Percentiles rank a stretch among this genome's conserved stretches.
Evolutionary conservation across 805 yeast species (phyloP).

Genomic region (Wickerhamomyces canadensis): DNA sequence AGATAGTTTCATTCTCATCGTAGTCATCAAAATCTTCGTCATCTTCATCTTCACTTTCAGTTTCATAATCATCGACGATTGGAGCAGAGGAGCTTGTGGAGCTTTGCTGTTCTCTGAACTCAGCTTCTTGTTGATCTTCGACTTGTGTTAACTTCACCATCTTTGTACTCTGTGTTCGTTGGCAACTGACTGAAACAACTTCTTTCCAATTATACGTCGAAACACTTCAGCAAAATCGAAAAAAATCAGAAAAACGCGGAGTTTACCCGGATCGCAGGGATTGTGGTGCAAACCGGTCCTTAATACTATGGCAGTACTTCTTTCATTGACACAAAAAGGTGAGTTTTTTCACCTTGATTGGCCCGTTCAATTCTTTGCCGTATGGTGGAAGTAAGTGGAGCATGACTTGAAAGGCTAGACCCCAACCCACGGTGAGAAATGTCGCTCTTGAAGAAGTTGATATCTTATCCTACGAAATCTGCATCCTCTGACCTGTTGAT

Average conservation of each 20-base stretch:
- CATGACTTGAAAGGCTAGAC: too few relatives aligned
- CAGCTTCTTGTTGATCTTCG: slow-evolving; percentile 44
- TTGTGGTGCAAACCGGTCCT: too few relatives aligned
- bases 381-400: too few relatives aligned
- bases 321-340: too few relatives aligned
- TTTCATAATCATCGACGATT: slow-evolving; percentile 36
- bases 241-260: neutral
- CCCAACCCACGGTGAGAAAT: neutral
- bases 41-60: slow-evolving; percentile 46
- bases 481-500: slow-evolving; percentile 19
- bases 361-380: too few relatives aligned
- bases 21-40: slow-evolving; percentile 46
- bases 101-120: slow-evolving; percentile 26
- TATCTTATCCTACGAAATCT: slow-evolving; percentile 9
- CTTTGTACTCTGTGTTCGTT: neutral
- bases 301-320: too few relatives aligned
- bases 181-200: too few relatives aligned
- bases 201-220: too few relatives aligned
- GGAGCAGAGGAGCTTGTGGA: slow-evolving; percentile 26
- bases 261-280: too few relatives aligned
- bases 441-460: slow-evolving; percentile 4
- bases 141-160: slow-evolving; percentile 79
- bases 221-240: neutral
- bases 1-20: slow-evolving; percentile 77
- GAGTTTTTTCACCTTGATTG: too few relatives aligned